phyloP scores from a whole-genome alignment of 1,284 basidiomycete species.

The Ceratobasidium sp. region DNA sequence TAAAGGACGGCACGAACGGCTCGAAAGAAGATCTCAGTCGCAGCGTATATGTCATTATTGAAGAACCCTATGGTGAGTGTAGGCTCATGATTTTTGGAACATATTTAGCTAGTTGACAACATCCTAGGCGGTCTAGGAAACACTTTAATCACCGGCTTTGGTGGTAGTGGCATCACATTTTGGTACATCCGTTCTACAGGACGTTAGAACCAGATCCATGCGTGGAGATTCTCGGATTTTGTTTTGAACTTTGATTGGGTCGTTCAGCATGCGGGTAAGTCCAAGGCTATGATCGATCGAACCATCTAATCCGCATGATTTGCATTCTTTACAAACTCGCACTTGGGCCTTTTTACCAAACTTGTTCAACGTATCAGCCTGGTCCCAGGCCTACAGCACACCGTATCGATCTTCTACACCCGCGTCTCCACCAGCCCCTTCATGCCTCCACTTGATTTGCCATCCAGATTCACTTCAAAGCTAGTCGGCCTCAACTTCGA shows the following conservation, averaged over 20 bases:
- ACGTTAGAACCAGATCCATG: conserved; percentile 31
- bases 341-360: conserved; percentile 61
- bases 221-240: neutral
- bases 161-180: conserved; percentile 42
- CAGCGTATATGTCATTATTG: conserved; percentile 38
- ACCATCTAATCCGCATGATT: neutral
- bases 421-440: conserved; percentile 41
- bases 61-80: conserved; percentile 42
- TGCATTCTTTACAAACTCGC: conserved; percentile 59
- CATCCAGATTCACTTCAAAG: conserved; percentile 57
- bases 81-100: neutral
- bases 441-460: conserved; percentile 50
- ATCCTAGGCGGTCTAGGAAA: conserved; percentile 40
- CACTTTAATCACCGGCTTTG: conserved; percentile 38
- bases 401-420: conserved; percentile 13
- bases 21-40: neutral
- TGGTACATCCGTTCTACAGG: conserved; percentile 40
- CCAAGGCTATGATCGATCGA: too few relatives aligned
- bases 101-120: too few relatives aligned
- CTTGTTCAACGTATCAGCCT: conserved; percentile 56
- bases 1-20: conserved; percentile 19
- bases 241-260: conserved; percentile 41
- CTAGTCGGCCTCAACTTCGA: conserved; percentile 61
- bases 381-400: neutral
- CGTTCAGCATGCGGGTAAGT: conserved; percentile 41